Percentiles rank a stretch among this genome's conserved stretches.
These are phyloP conservation scores for Micractinium conductrix DNA, from an alignment of 139 green algal genomes.

Conservation along the genomic window DNA sequence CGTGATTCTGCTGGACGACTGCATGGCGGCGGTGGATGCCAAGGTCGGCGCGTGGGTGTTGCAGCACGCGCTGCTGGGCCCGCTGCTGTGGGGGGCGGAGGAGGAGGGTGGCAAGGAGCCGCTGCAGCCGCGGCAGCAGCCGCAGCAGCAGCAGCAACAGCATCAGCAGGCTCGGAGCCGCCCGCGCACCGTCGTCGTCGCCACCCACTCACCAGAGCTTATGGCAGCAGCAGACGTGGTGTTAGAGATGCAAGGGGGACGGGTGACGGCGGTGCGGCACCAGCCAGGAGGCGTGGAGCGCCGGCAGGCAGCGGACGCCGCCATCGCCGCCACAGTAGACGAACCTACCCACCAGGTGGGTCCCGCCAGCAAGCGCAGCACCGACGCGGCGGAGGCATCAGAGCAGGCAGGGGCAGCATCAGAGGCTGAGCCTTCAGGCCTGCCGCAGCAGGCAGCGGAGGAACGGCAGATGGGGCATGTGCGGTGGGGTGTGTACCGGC, in stretches of 20 bases:
- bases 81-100: conserved; percentile 35
- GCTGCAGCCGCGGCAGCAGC: not conserved
- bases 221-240: conserved; percentile 49
- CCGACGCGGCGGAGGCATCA: not conserved
- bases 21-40: conserved; percentile 74
- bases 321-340: not conserved
- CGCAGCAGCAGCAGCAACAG: not conserved
- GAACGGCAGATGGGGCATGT: conserved; percentile 63
- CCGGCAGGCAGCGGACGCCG: conserved; percentile 2
- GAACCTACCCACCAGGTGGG: not conserved
- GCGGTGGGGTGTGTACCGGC: conserved; percentile 55
- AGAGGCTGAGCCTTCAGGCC: not conserved
- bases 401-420: not conserved
- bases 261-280: not conserved
- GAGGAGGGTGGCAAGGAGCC: too few relatives aligned
- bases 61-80: conserved; percentile 53
- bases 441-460: not conserved
- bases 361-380: not conserved
- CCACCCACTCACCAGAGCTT: conserved; percentile 44
- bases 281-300: not conserved
- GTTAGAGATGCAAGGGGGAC: conserved; percentile 35
- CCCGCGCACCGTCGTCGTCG: conserved; percentile 54
- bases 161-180: not conserved
- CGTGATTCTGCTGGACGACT: conserved; percentile 69
- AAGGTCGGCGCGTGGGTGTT: conserved; percentile 49